These are phyloP conservation scores for Fonsecaea pugnacius DNA, from an alignment of 2,329 filamentous ascomycete species.

Conservation along the genomic window DNA sequence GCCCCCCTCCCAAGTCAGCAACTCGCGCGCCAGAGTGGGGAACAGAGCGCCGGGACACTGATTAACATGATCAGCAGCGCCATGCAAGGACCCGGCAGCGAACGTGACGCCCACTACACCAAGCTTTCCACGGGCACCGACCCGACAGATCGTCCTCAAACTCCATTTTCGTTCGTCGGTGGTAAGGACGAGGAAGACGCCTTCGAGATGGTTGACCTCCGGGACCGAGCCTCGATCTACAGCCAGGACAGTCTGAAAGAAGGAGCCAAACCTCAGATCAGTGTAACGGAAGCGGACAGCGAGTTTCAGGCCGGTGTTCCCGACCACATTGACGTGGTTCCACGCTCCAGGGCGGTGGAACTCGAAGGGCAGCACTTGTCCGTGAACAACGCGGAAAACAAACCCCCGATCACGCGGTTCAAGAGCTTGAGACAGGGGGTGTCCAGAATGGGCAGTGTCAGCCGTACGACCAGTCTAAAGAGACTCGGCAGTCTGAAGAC, in stretches of 20 bases:
- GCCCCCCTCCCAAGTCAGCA: slow-evolving; percentile 35
- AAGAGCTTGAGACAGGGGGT: slow-evolving; percentile 37
- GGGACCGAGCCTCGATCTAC: slow-evolving; percentile 18
- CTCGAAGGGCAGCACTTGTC: slow-evolving; percentile 23
- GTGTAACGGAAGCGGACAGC: slow-evolving; percentile 17
- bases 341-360: slow-evolving; percentile 22
- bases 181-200: slow-evolving; percentile 34
- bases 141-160: slow-evolving; percentile 66
- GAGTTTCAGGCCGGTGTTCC: slow-evolving; percentile 14
- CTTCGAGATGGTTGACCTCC: slow-evolving; percentile 36
- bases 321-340: slow-evolving; percentile 30
- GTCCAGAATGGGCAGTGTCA: slow-evolving; percentile 59
- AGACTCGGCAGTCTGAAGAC: slow-evolving; percentile 70
- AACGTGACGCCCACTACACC: slow-evolving; percentile 28
- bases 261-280: slow-evolving; percentile 10
- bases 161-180: slow-evolving; percentile 73
- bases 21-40: slow-evolving; percentile 29
- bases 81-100: slow-evolving; percentile 27
- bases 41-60: slow-evolving; percentile 31
- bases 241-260: slow-evolving; percentile 27
- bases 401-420: slow-evolving; percentile 36
- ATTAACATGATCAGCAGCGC: slow-evolving; percentile 36
- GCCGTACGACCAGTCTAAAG: slow-evolving; percentile 86
- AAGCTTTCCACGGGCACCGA: slow-evolving; percentile 51
- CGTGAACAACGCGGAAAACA: slow-evolving; percentile 20